A percentile compares a stretch with the other conserved stretches of the same genome.
Conservation (phyloP, 2,329 filamentous ascomycete genomes). For the Colletotrichum sp. region DNA sequence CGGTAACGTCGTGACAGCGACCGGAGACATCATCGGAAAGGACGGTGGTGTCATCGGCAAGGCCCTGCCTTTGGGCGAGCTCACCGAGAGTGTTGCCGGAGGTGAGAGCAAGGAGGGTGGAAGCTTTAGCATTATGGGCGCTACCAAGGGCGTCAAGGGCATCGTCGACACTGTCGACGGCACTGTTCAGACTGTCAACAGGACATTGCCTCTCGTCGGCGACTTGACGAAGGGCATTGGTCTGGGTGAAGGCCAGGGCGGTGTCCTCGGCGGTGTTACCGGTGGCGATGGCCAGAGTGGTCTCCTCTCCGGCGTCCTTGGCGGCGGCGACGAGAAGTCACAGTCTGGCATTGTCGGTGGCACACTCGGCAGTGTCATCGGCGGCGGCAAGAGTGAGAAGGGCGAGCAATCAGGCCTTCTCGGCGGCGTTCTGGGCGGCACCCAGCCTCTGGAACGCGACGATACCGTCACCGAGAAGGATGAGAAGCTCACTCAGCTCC, state of each 20-base stretch:
- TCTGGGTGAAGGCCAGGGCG: slow-evolving; percentile 19
- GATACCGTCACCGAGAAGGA: slow-evolving; percentile 16
- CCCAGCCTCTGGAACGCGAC: slow-evolving; percentile 8
- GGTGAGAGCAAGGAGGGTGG: slow-evolving; percentile 33
- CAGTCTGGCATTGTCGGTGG: neutral
- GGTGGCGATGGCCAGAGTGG: neutral
- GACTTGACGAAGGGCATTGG: slow-evolving; percentile 22
- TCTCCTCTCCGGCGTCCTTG: neutral
- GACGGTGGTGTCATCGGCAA: slow-evolving; percentile 48
- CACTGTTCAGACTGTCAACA: slow-evolving; percentile 28
- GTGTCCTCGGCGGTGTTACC: slow-evolving; percentile 13
- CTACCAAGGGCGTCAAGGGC: slow-evolving; percentile 29
- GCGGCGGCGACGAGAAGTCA: neutral
- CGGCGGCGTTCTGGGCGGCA: slow-evolving; percentile 9
- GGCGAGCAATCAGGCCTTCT: neutral
- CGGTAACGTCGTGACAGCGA: slow-evolving; percentile 43
- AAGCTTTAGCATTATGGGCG: slow-evolving; percentile 32
- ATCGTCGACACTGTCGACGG: slow-evolving; percentile 23
- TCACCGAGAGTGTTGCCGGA: slow-evolving; percentile 46
- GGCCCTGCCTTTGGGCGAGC: slow-evolving; percentile 37
- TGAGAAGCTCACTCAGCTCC: slow-evolving; percentile 14
- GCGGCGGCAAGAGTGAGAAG: slow-evolving; percentile 3
- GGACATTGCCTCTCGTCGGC: slow-evolving; percentile 20
- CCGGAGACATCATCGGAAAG: slow-evolving; percentile 39
- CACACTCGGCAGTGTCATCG: slow-evolving; percentile 4